Evolutionary conservation across 352 stramenopile genomes (phyloP).

Genomic region (Phytophthora pseudosyringae): DNA sequence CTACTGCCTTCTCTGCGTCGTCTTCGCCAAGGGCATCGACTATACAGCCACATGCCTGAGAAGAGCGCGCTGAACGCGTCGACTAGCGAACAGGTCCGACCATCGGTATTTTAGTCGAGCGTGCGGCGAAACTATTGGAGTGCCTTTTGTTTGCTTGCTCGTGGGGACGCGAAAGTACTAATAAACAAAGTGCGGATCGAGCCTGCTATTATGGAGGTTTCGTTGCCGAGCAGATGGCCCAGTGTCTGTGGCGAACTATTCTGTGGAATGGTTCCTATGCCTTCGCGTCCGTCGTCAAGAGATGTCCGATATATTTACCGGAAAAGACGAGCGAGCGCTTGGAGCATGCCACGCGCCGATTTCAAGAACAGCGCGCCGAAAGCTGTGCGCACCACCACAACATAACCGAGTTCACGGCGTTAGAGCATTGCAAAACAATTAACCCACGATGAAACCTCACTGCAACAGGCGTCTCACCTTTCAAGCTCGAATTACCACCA

Average conservation of each 20-base stretch:
- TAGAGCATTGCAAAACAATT: not conserved
- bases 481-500: constrained; percentile 65
- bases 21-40: constrained; percentile 58
- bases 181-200: constrained; percentile 34
- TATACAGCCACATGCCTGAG: constrained; percentile 58
- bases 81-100: constrained; percentile 48
- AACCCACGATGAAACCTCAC: too few species aligned
- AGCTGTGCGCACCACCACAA: constrained; percentile 40
- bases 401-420: not conserved
- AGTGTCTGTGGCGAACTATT: constrained; percentile 13
- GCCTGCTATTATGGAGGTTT: constrained; percentile 22
- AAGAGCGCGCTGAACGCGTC: constrained; percentile 41
- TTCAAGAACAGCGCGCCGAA: constrained; percentile 72
- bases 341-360: constrained; percentile 69
- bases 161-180: constrained; percentile 9
- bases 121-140: not conserved
- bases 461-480: constrained; percentile 40
- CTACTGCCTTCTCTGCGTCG: constrained; percentile 60
- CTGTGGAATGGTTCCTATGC: constrained; percentile 2
- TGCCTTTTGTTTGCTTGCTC: not conserved
- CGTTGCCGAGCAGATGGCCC: constrained; percentile 2
- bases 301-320: constrained; percentile 38
- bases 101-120: not conserved
- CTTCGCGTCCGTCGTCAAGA: constrained; percentile 2
- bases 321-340: constrained; percentile 61